A percentile compares a stretch with the other conserved stretches of the same genome.
Evolutionary conservation across 2,329 filamentous ascomycete genomes (phyloP).

Genomic region (Emmonsia crescens): DNA sequence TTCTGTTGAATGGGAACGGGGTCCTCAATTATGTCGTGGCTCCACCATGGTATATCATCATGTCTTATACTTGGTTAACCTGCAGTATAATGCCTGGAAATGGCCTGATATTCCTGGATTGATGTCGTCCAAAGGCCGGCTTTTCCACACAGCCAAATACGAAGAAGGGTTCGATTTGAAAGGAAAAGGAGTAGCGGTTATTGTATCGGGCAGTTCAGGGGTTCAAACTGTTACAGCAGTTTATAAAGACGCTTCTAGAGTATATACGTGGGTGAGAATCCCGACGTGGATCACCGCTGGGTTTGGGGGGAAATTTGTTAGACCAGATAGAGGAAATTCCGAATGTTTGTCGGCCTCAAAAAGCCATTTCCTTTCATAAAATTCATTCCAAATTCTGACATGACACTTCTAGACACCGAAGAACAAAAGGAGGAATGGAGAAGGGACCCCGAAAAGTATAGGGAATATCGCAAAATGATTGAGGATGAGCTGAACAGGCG

Average conservation of each 20-base stretch:
- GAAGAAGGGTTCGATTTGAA: slow-evolving; percentile 27
- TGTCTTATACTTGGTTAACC: background rate
- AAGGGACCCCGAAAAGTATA: slow-evolving; percentile 16
- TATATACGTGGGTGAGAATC: slow-evolving; percentile 23
- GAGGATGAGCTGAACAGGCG: slow-evolving; percentile 19
- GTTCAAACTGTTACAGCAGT: slow-evolving; percentile 27
- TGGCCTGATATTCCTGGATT: slow-evolving; percentile 40
- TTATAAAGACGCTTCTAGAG: slow-evolving; percentile 10
- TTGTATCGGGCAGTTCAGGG: slow-evolving; percentile 27
- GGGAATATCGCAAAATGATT: slow-evolving; percentile 26
- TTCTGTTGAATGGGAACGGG: slow-evolving; percentile 32
- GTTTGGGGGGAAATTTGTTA: slow-evolving; percentile 16
- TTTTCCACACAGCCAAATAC: slow-evolving; percentile 37
- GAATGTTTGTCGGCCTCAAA: slow-evolving; percentile 4
- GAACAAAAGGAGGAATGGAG: slow-evolving; percentile 22
- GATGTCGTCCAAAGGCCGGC: slow-evolving; percentile 35
- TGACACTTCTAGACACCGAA: slow-evolving; percentile 10
- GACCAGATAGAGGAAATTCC: slow-evolving; percentile 10
- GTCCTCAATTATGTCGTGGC: slow-evolving; percentile 24
- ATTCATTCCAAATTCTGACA: background rate
- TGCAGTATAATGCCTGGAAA: slow-evolving; percentile 24
- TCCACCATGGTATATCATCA: slow-evolving; percentile 17
- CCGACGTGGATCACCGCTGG: slow-evolving; percentile 25
- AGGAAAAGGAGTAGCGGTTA: slow-evolving; percentile 20
- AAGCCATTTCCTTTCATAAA: background rate